These are phyloP conservation scores for Coniophora puteana DNA, from an alignment of 1,284 basidiomycete genomes.

Conservation along the genomic window DNA sequence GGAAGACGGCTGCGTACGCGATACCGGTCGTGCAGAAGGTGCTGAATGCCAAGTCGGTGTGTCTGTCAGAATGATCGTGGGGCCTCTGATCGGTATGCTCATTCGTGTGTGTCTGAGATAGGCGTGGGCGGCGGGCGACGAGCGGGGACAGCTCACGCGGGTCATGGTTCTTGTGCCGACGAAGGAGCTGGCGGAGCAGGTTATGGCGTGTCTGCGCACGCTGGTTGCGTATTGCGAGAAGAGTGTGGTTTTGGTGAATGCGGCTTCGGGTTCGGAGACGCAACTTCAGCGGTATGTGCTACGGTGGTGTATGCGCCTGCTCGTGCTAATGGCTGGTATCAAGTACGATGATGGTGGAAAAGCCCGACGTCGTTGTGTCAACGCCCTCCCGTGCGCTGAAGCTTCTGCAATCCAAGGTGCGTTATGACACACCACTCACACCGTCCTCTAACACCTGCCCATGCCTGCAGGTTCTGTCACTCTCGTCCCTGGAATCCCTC, in stretches of 20 bases:
- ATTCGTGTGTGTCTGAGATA: slow-evolving; percentile 16
- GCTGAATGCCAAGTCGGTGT: slow-evolving; percentile 73
- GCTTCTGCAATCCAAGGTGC: slow-evolving; percentile 77
- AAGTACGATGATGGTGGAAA: slow-evolving; percentile 81
- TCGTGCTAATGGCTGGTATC: neutral
- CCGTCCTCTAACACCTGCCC: slow-evolving; percentile 2
- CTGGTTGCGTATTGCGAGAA: slow-evolving; percentile 77
- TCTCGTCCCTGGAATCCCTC: slow-evolving; percentile 74
- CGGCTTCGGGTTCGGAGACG: slow-evolving; percentile 70
- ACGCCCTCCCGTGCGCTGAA: slow-evolving; percentile 86
- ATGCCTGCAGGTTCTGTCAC: slow-evolving; percentile 49
- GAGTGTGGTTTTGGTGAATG: slow-evolving; percentile 73
- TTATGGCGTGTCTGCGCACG: slow-evolving; percentile 65
- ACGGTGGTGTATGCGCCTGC: slow-evolving; percentile 1
- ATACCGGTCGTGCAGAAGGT: slow-evolving; percentile 92
- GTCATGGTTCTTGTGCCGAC: slow-evolving; percentile 93
- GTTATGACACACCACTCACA: slow-evolving; percentile 1
- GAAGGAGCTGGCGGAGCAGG: slow-evolving; percentile 90
- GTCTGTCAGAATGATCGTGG: slow-evolving; percentile 37
- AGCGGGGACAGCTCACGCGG: slow-evolving; percentile 59
- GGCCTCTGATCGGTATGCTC: neutral
- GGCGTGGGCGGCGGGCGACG: slow-evolving; percentile 36
- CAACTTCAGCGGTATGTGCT: slow-evolving; percentile 74
- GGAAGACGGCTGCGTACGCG: slow-evolving; percentile 97
- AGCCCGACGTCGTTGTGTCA: slow-evolving; percentile 89